Evolutionary conservation across 2,329 filamentous ascomycete genomes (phyloP).

Genomic region (Setomelanomma holmii): DNA sequence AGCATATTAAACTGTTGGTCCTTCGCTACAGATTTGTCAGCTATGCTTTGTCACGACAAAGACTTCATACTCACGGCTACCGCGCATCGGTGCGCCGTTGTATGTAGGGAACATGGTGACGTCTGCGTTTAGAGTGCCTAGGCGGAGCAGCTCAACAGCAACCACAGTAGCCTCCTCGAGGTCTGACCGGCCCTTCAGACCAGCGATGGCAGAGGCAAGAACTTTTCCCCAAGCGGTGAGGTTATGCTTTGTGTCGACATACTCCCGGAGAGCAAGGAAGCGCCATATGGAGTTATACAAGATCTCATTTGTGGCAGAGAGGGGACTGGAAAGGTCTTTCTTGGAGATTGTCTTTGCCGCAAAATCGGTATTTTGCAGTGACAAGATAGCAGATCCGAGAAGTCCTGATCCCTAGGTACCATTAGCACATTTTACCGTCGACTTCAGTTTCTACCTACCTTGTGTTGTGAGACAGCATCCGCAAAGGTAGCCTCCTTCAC

Average conservation of each 20-base stretch:
- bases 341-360: constrained; percentile 70
- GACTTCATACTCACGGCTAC: constrained; percentile 44
- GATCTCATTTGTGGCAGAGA: constrained; percentile 74
- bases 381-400: constrained; percentile 61
- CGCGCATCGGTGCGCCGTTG: constrained; percentile 65
- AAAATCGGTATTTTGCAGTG: constrained; percentile 74
- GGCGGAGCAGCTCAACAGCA: constrained; percentile 82
- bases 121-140: constrained; percentile 77
- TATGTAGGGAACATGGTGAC: constrained; percentile 64
- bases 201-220: constrained; percentile 72
- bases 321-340: constrained; percentile 53
- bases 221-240: constrained; percentile 83
- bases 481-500: constrained; percentile 67
- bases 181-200: constrained; percentile 63
- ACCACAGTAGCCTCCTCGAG: constrained; percentile 81
- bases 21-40: constrained; percentile 59
- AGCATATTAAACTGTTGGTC: constrained; percentile 81
- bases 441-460: constrained; percentile 22
- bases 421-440: not conserved
- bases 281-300: constrained; percentile 81
- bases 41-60: not conserved
- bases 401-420: constrained; percentile 31
- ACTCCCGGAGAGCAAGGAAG: constrained; percentile 87
- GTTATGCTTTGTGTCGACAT: constrained; percentile 78
- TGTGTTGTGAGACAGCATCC: constrained; percentile 41